Percentiles rank a stretch among this genome's conserved stretches.
These are phyloP conservation scores for Thalassiosira profunda DNA, from an alignment of 108 stramenopile species.

Conservation along the genomic window DNA sequence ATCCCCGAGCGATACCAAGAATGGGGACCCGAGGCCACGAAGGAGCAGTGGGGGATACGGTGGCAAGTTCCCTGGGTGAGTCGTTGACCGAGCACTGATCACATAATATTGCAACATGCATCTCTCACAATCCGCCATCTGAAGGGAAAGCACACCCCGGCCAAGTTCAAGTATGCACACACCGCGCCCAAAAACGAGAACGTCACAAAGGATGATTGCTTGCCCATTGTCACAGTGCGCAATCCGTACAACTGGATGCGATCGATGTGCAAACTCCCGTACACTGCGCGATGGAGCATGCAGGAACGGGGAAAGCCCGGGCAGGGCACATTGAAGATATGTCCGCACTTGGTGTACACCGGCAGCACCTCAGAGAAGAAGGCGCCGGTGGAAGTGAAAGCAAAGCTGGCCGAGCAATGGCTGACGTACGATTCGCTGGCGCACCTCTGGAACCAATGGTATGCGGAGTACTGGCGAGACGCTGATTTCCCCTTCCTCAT, in stretches of 20 bases:
- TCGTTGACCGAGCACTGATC: too few relatives aligned
- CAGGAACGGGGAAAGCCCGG: not conserved
- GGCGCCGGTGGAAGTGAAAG: conserved; percentile 20
- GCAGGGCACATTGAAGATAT: too few relatives aligned
- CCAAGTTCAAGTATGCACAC: conserved; percentile 55
- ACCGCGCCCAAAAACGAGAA: conserved; percentile 42
- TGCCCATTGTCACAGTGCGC: conserved; percentile 76
- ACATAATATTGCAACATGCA: too few relatives aligned
- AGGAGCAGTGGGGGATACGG: conserved; percentile 69
- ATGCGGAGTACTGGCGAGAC: conserved; percentile 54
- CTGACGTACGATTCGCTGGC: conserved; percentile 47
- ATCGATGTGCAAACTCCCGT: conserved; percentile 76
- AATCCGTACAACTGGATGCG: conserved; percentile 82
- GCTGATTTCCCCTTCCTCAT: conserved; percentile 58
- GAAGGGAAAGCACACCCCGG: conserved; percentile 83
- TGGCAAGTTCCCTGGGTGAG: conserved; percentile 74
- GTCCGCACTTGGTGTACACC: conserved; percentile 66
- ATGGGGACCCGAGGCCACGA: conserved; percentile 54
- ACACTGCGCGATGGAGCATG: conserved; percentile 67
- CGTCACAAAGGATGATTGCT: conserved; percentile 60
- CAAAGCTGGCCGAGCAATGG: conserved; percentile 26
- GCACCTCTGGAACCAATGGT: conserved; percentile 73
- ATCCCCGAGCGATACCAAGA: conserved; percentile 69
- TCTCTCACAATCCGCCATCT: too few relatives aligned
- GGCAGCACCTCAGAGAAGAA: not conserved